Conservation (phyloP, 2,329 filamentous ascomycete genomes). For the Trichoderma afroharzianum region DNA sequence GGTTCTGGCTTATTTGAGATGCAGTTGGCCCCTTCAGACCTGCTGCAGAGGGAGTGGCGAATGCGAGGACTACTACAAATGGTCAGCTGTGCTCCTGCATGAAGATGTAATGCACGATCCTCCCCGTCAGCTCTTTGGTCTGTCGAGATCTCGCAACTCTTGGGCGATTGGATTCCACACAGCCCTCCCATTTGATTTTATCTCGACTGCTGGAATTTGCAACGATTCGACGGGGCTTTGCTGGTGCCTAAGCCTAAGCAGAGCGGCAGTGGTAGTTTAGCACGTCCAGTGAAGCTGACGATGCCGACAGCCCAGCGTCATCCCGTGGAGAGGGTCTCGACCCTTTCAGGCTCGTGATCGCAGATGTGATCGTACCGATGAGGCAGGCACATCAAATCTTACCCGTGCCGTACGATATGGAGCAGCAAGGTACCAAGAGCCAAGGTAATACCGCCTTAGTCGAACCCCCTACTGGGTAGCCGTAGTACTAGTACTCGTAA, state of each 20-base stretch:
- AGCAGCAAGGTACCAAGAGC: neutral
- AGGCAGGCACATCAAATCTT: constrained; percentile 14
- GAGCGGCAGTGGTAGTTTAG: neutral
- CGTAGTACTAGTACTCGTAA: neutral
- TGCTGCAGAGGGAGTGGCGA: neutral
- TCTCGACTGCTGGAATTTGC: neutral
- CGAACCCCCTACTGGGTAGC: neutral
- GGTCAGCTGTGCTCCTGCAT: constrained; percentile 13
- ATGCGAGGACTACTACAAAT: neutral
- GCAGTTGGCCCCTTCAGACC: neutral
- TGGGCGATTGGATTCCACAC: neutral
- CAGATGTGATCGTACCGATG: constrained; percentile 14
- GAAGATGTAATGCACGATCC: constrained; percentile 5
- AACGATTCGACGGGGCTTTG: neutral
- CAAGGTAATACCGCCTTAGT: neutral
- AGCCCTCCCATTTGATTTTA: neutral
- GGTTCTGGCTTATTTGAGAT: neutral
- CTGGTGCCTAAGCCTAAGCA: neutral
- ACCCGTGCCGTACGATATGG: constrained; percentile 1
- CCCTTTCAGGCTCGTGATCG: constrained; percentile 3
- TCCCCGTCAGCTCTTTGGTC: neutral
- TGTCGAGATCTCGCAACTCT: neutral
- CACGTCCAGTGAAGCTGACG: neutral
- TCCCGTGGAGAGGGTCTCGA: neutral
- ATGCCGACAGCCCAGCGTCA: neutral